phyloP scores from a whole-genome alignment of 306 rosid genomes.

The Rubus parviflorus region DNA sequence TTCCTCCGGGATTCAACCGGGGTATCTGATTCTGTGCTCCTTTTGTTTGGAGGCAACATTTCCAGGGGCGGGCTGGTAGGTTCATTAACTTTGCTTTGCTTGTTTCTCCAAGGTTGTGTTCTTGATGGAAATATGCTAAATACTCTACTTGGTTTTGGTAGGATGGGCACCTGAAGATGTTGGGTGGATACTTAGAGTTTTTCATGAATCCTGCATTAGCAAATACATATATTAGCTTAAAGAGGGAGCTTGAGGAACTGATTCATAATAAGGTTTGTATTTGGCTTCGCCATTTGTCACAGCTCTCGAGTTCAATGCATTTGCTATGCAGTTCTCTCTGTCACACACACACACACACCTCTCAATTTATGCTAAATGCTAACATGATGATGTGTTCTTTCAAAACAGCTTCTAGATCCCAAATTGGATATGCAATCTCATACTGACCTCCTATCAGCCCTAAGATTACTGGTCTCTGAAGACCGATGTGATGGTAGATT shows the following conservation, averaged over 20 bases:
- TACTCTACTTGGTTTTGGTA: conserved; percentile 29
- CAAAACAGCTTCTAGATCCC: conserved; percentile 80
- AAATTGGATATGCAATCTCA: conserved; percentile 53
- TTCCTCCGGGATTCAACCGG: conserved; percentile 94
- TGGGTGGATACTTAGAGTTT: conserved; percentile 70
- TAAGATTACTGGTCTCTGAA: conserved; percentile 81
- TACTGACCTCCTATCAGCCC: conserved; percentile 64
- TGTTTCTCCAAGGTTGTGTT: conserved; percentile 4
- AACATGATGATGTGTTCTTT: conserved; percentile 16
- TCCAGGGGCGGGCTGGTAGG: conserved; percentile 48
- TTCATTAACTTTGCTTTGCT: conserved; percentile 5
- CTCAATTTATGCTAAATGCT: background rate
- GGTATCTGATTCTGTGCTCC: conserved; percentile 76
- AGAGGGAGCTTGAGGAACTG: conserved; percentile 71
- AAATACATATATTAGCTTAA: conserved; percentile 60
- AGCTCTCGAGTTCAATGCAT: conserved; percentile 11
- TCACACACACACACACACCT: background rate
- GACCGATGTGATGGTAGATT: conserved; percentile 81
- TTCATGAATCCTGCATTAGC: conserved; percentile 88
- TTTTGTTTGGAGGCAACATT: conserved; percentile 82
- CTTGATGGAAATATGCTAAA: conserved; percentile 12
- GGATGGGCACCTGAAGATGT: conserved; percentile 66
- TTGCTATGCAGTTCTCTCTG: background rate
- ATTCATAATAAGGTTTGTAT: conserved; percentile 69
- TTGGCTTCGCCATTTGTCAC: conserved; percentile 6